Evolutionary conservation across 306 rosid species (phyloP).

Genomic region (Morella rubra): DNA sequence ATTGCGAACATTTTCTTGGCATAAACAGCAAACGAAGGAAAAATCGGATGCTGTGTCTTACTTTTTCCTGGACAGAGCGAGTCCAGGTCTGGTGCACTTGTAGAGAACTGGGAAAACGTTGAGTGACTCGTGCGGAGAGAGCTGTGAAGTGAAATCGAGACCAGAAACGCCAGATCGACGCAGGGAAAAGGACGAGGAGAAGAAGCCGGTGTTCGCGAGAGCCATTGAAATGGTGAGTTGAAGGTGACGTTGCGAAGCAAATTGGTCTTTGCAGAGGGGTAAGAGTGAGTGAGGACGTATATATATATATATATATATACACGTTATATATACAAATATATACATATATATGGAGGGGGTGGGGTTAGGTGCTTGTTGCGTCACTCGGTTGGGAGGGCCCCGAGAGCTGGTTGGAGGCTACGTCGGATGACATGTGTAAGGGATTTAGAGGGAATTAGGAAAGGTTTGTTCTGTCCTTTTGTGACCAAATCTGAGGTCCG

Average conservation of each 20-base stretch:
- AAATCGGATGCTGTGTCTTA: slow-evolving; percentile 16
- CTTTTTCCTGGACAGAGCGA: slow-evolving; percentile 29
- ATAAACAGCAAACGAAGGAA: slow-evolving; percentile 14
- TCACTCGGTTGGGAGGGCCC: not conserved
- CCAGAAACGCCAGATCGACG: slow-evolving; percentile 35
- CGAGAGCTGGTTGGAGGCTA: slow-evolving; percentile 10
- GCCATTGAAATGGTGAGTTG: slow-evolving; percentile 44
- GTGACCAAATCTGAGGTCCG: not conserved
- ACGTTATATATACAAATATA: no score
- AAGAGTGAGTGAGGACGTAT: not conserved
- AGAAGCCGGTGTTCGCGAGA: slow-evolving; percentile 41
- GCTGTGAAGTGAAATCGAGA: slow-evolving; percentile 33
- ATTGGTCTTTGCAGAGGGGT: not conserved
- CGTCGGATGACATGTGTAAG: not conserved
- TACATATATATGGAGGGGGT: not conserved
- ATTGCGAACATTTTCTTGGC: slow-evolving; percentile 10
- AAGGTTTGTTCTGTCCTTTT: not conserved
- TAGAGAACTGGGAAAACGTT: slow-evolving; percentile 7
- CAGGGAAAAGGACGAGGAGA: slow-evolving; percentile 45
- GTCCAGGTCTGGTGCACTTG: slow-evolving; percentile 15
- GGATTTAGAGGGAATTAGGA: no score
- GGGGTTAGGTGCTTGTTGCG: not conserved
- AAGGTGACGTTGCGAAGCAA: not conserved
- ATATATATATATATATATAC: not conserved
- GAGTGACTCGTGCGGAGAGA: slow-evolving; percentile 26